Percentiles rank a stretch among this genome's conserved stretches.
Conservation (phyloP, 2,329 filamentous ascomycete species). For the Cordyceps militaris region DNA sequence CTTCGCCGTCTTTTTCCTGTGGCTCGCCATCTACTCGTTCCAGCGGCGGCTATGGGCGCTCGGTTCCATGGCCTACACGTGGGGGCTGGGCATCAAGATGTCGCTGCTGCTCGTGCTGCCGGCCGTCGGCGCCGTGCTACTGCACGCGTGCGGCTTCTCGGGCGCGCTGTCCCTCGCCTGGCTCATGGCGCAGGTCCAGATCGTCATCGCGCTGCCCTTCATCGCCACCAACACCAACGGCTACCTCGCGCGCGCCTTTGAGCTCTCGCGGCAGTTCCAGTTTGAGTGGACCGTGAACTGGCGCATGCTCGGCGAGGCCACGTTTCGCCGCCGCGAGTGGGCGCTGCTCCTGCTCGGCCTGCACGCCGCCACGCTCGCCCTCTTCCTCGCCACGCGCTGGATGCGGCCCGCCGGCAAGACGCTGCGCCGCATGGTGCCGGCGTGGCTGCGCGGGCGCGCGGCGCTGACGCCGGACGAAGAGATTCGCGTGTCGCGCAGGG, state of each 20-base stretch:
- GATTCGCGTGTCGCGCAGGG: slow-evolving; percentile 44
- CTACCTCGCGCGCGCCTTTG: slow-evolving; percentile 79
- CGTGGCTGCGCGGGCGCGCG: slow-evolving; percentile 35
- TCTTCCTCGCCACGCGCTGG: slow-evolving; percentile 66
- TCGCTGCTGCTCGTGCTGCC: slow-evolving; percentile 76
- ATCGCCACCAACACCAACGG: slow-evolving; percentile 54
- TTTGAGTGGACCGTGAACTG: slow-evolving; percentile 99
- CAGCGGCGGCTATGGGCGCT: slow-evolving; percentile 68
- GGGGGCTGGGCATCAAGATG: slow-evolving; percentile 93
- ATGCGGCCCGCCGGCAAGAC: slow-evolving; percentile 58
- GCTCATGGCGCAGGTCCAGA: slow-evolving; percentile 72
- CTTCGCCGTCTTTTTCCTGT: slow-evolving; percentile 77
- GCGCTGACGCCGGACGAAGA: slow-evolving; percentile 48
- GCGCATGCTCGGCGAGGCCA: slow-evolving; percentile 82
- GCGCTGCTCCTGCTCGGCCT: slow-evolving; percentile 57
- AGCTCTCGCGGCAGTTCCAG: slow-evolving; percentile 83
- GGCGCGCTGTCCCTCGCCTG: slow-evolving; percentile 60
- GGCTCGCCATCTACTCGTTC: slow-evolving; percentile 70
- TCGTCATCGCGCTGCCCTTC: slow-evolving; percentile 63
- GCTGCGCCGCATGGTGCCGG: slow-evolving; percentile 44
- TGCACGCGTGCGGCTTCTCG: slow-evolving; percentile 63
- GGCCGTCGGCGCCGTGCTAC: slow-evolving; percentile 67
- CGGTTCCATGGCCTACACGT: slow-evolving; percentile 65
- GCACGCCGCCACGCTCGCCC: slow-evolving; percentile 58
- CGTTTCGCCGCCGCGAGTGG: slow-evolving; percentile 65